Evolutionary conservation across 257 asterid genomes (phyloP).

Genomic region (Pogostemon cablin): DNA sequence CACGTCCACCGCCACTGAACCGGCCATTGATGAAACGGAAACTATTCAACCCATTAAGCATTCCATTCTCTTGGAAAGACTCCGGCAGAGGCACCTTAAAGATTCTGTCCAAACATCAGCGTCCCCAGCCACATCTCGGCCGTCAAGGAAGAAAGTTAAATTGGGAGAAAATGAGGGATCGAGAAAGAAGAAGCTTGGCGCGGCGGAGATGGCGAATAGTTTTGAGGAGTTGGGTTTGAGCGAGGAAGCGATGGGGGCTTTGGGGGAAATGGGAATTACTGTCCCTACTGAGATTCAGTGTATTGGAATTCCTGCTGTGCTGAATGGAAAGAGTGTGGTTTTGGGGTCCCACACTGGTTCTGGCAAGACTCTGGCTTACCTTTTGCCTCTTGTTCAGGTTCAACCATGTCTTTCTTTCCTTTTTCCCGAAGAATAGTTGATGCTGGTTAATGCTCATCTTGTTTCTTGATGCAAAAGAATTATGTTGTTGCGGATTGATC

Average conservation of each 20-base stretch:
- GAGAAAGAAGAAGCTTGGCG: conserved; percentile 48
- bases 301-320: conserved; percentile 86
- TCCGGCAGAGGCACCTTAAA: conserved; percentile 84
- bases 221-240: conserved; percentile 87
- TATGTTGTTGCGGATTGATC: conserved; percentile 10
- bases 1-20: conserved; percentile 26
- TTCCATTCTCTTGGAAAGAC: conserved; percentile 74
- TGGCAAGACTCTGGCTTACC: conserved; percentile 95
- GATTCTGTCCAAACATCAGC: conserved; percentile 48
- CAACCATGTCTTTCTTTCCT: conserved; percentile 9
- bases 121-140: conserved; percentile 23
- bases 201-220: conserved; percentile 53
- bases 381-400: conserved; percentile 96
- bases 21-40: conserved; percentile 41
- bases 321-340: conserved; percentile 73
- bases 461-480: conserved; percentile 3
- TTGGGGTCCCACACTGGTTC: conserved; percentile 99
- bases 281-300: conserved; percentile 92
- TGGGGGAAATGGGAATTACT: conserved; percentile 81
- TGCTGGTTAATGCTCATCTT: not conserved
- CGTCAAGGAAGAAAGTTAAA: conserved; percentile 27
- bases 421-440: not conserved
- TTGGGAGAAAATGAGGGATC: conserved; percentile 45
- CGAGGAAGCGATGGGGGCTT: conserved; percentile 74
- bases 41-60: conserved; percentile 66